A percentile compares a stretch with the other conserved stretches of the same genome.
phyloP scores from a whole-genome alignment of 768 basidiomycete species.

The Naematelia encephala region DNA sequence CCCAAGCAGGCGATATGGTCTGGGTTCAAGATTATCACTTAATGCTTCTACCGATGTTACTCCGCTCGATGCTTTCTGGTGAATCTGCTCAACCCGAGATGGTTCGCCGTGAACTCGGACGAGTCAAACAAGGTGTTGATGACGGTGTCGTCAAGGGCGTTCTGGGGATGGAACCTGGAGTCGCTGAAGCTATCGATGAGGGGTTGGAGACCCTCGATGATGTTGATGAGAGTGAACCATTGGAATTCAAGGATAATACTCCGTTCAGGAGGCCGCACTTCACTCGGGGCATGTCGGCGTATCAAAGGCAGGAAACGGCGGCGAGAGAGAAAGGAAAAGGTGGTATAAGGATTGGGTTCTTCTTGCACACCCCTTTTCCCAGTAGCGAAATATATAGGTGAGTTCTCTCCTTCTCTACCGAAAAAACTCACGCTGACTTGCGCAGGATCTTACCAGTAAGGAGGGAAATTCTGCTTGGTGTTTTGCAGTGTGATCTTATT shows the following conservation, averaged over 20 bases:
- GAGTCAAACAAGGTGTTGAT: constrained; percentile 55
- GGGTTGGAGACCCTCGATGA: constrained; percentile 52
- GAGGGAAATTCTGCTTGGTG: constrained; percentile 92
- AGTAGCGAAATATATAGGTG: constrained; percentile 95
- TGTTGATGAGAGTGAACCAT: constrained; percentile 58
- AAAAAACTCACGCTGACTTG: constrained; percentile 1
- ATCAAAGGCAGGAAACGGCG: constrained; percentile 42
- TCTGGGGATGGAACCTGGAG: constrained; percentile 35
- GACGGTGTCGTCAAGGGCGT: constrained; percentile 42
- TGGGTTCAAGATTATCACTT: constrained; percentile 79
- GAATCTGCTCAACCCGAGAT: constrained; percentile 44
- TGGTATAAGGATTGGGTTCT: constrained; percentile 90
- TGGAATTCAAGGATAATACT: constrained; percentile 52
- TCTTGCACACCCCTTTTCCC: constrained; percentile 97
- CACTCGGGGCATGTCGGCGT: constrained; percentile 28
- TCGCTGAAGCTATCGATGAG: constrained; percentile 30
- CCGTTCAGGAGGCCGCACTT: constrained; percentile 43
- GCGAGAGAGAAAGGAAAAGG: constrained; percentile 49
- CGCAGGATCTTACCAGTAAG: constrained; percentile 90
- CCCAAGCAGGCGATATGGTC: constrained; percentile 85
- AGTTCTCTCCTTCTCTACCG: constrained; percentile 31
- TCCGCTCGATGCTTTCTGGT: constrained; percentile 70
- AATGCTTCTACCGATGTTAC: constrained; percentile 93
- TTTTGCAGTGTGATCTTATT: constrained; percentile 92
- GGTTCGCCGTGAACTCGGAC: constrained; percentile 45